These are phyloP conservation scores for Fomitopsis palustris DNA, from an alignment of 1,284 basidiomycete species.

Conservation along the genomic window DNA sequence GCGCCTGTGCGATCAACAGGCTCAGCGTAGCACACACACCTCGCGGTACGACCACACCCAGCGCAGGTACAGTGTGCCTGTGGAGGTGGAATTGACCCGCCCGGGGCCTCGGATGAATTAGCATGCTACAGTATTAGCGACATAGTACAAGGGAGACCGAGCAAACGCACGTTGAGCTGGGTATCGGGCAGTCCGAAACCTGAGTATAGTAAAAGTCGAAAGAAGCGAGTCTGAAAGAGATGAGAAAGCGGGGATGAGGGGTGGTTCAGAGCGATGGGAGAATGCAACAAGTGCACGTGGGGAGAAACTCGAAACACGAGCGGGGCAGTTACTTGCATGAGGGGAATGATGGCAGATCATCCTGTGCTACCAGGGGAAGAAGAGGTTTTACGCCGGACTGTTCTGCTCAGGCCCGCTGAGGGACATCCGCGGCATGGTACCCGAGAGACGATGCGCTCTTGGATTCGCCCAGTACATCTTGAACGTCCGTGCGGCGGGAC, in stretches of 20 bases:
- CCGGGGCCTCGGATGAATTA: not conserved
- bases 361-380: not conserved
- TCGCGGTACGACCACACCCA: no score
- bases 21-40: no score
- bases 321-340: no score
- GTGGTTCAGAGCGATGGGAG: no score
- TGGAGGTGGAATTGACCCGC: not conserved
- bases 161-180: not conserved
- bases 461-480: slow-evolving; percentile 26
- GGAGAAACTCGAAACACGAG: no score
- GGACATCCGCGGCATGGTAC: slow-evolving; percentile 13
- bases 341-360: no score
- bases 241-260: no score
- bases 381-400: not conserved
- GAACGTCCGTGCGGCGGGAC: slow-evolving; percentile 19
- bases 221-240: no score
- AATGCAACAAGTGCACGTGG: no score
- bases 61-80: not conserved
- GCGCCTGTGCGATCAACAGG: no score
- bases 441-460: slow-evolving; percentile 19
- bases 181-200: no score
- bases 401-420: slow-evolving; percentile 15
- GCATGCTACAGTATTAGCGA: not conserved
- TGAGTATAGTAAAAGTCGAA: no score
- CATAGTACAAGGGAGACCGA: not conserved